A percentile compares a stretch with the other conserved stretches of the same genome.
Conservation (phyloP, 441 rosid species). For the Arabidopsis lyrata region DNA sequence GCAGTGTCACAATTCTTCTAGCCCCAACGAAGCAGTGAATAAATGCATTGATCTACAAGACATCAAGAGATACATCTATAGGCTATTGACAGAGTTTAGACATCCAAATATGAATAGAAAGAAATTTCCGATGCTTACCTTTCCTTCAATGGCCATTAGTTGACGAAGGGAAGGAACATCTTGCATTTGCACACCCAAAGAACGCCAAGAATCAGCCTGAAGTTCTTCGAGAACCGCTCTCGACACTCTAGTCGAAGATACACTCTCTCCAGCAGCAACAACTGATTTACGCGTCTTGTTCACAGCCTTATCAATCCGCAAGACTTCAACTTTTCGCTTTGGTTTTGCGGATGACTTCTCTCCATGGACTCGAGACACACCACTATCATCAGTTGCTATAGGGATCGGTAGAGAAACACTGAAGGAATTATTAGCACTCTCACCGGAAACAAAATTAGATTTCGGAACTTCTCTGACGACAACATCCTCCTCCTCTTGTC, state of each 20-base stretch:
- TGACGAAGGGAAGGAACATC: slow-evolving; percentile 71
- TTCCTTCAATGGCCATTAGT: slow-evolving; percentile 75
- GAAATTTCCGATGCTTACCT: slow-evolving; percentile 51
- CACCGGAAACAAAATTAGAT: not conserved
- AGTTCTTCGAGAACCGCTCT: slow-evolving; percentile 54
- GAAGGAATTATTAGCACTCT: not conserved
- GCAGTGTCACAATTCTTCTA: slow-evolving; percentile 70
- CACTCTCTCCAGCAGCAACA: slow-evolving; percentile 60
- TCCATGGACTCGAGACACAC: slow-evolving; percentile 30
- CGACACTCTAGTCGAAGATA: slow-evolving; percentile 73
- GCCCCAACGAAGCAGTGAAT: slow-evolving; percentile 92
- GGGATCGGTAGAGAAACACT: slow-evolving; percentile 11
- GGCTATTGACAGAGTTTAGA: not conserved
- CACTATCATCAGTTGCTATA: slow-evolving; percentile 27
- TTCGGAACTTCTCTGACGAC: slow-evolving; percentile 18
- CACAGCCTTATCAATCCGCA: slow-evolving; percentile 56
- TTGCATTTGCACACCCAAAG: slow-evolving; percentile 78
- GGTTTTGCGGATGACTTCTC: slow-evolving; percentile 26
- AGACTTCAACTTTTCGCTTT: slow-evolving; percentile 46
- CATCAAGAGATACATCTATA: slow-evolving; percentile 5
- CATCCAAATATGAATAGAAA: not conserved
- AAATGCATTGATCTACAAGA: slow-evolving; percentile 79
- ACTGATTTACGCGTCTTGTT: slow-evolving; percentile 54
- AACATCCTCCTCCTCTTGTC: slow-evolving; percentile 42
- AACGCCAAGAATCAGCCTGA: slow-evolving; percentile 76